Evolutionary conservation across 495 filamentous ascomycete species (phyloP).

Genomic region (Daldinia concentrica): DNA sequence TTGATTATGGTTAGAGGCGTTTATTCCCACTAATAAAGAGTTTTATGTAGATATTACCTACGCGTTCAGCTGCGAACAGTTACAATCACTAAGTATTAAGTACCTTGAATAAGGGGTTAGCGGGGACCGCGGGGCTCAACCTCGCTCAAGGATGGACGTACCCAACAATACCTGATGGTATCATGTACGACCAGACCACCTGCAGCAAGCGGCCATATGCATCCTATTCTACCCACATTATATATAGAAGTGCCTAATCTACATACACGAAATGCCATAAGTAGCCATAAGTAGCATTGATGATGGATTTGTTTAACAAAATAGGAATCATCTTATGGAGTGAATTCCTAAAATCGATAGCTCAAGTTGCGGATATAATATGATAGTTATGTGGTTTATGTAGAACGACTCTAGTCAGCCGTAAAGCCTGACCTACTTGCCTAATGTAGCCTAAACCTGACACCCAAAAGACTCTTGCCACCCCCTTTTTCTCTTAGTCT

Average conservation of each 20-base stretch:
- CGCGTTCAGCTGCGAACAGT: background rate
- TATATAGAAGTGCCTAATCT: background rate
- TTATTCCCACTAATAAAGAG: constrained; percentile 29
- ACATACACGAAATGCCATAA: background rate
- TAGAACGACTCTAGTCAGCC: background rate
- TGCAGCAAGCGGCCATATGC: background rate
- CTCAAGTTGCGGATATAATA: background rate
- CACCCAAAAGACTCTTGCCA: constrained; percentile 15
- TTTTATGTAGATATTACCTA: constrained; percentile 11
- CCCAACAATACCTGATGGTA: background rate
- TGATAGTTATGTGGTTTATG: background rate
- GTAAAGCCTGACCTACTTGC: background rate
- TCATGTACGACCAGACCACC: background rate
- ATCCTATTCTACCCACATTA: background rate
- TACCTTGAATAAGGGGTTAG: constrained; percentile 28
- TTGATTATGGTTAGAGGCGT: constrained; percentile 16
- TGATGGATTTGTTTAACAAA: background rate
- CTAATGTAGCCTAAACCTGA: background rate
- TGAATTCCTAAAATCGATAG: background rate
- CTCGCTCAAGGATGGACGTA: background rate
- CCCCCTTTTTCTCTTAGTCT: constrained; percentile 19
- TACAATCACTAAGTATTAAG: background rate
- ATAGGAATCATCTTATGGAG: background rate
- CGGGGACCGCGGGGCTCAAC: constrained; percentile 24
- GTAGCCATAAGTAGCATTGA: background rate